These are phyloP conservation scores for Penicillium brevicompactum DNA, from an alignment of 2,329 filamentous ascomycete species.

Conservation along the genomic window DNA sequence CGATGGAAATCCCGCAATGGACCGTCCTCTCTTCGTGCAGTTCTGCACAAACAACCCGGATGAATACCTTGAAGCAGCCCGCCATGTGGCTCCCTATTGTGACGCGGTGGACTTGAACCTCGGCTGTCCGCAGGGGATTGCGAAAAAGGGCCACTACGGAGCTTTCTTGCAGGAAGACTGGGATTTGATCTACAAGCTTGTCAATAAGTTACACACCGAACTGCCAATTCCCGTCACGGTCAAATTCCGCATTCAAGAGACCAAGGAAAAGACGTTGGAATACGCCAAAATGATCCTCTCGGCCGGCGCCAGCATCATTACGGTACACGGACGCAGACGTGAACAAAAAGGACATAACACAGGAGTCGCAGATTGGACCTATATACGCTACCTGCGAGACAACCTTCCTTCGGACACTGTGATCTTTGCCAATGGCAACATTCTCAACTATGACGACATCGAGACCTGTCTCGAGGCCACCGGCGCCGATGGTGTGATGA, in stretches of 20 bases:
- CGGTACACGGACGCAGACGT: conserved; percentile 82
- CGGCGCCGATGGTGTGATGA: conserved; percentile 92
- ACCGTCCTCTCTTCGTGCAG: conserved; percentile 91
- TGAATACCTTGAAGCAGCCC: conserved; percentile 64
- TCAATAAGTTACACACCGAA: conserved; percentile 77
- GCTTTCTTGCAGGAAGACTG: conserved; percentile 95
- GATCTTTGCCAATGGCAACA: conserved; percentile 95
- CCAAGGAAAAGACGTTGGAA: conserved; percentile 78
- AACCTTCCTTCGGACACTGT: conserved; percentile 84
- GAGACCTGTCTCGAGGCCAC: conserved; percentile 77
- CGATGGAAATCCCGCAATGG: conserved; percentile 81
- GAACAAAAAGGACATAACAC: conserved; percentile 97
- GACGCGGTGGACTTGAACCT: conserved; percentile 95
- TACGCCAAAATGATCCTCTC: conserved; percentile 86
- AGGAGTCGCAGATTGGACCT: conserved; percentile 87
- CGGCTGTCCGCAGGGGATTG: conserved; percentile 95
- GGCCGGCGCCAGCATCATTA: conserved; percentile 89
- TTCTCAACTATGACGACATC: conserved; percentile 78
- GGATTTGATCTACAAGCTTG: conserved; percentile 76
- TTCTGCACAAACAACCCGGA: conserved; percentile 69
- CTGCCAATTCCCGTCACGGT: conserved; percentile 86
- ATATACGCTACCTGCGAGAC: conserved; percentile 79
- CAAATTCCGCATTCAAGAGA: conserved; percentile 90
- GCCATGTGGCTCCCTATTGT: conserved; percentile 79
- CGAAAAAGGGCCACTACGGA: conserved; percentile 85